Base-by-base conservation (phyloP, 257 asterid genomes). In the Solanum bukasovii region DNA sequence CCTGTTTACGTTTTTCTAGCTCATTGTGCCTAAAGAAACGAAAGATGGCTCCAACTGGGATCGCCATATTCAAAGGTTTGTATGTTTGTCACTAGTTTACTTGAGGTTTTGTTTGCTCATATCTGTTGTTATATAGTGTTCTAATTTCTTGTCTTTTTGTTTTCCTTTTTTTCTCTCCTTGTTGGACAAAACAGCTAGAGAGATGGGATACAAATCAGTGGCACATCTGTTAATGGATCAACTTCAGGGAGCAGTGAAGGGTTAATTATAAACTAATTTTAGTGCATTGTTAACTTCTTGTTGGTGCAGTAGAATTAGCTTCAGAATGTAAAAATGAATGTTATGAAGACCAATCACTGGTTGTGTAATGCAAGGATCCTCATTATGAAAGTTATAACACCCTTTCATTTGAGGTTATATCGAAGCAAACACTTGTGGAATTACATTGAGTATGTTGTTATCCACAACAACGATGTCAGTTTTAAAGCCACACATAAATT, bases 201-300 rank as follows among this genome's bases (percentile, higher is more conserved):
- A 92, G 89, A 91, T 92, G 96, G 99, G 99, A 90, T 94, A 87
- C 92, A 90, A 94, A 88, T 96, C 98, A n/a, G 98, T 94, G 89
- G 98, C 99, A 37, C 98, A 95, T 89, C 90, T 91, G 16, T 87
- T 96, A 87, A 94, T 94, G 98, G 93, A 91, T 87, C 88, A 92
- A 91, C 98, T 96, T 88, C 88, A 86, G 88, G 87, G 85, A 89
- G 91, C 89, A 86, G 92, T 83, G n/a, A 89, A 75, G 73, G 27
- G 89, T 85, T 35, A 86, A 89, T 23, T 11, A 87, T 52, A 29
- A 14, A 31, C 29, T 46, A 46, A 2, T 12, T 44, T 46, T 46
- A 18, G 65, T 77, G 16, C 11, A 42, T 27, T 81, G 68, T 18
- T 3, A 81, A 8, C 42, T 40, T 18, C 18, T 81, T 46, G 35